Base-by-base conservation (phyloP, 352 stramenopile species). In the Globisporangium okanoganense region DNA sequence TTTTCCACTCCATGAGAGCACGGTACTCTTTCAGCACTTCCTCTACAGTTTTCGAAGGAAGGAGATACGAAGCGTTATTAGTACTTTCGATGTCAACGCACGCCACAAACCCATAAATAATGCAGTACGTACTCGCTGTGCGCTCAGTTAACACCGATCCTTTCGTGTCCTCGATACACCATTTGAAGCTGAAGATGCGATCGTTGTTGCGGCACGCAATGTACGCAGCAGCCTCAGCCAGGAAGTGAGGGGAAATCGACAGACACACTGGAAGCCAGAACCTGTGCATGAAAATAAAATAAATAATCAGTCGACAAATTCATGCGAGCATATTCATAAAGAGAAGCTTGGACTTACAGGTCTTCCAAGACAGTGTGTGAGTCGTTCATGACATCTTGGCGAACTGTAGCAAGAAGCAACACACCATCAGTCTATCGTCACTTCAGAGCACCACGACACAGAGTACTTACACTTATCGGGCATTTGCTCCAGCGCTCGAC, bases 171-270 rank as follows among this genome's bases (percentile, higher is more conserved):
- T 80, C 68, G 35, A 64, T 74, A 44, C 84, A 94, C 84, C 84
- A 94, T 31, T 82, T 83, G 47, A 92, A 92, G 56, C 77, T 86
- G 52, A 90, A 94, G n/a, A 87, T 75, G 40, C 84, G 79, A 50
- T 84, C 78, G 36, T 82, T 78, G 66, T 92, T 85, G 53, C 81
- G 79, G 22, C 75, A 90, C 29, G 78, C 75, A 53, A 94, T 92
- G 58, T 87, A 94, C 35, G 75, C 79, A 53, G 84, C 79, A n/a
- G 80, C 79, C 54, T 94, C 84, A 0, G 82, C 84, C 25, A 94
- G 66, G 52, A 88, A 74, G 16, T 75, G 64, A 8, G 84, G 75
- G 14, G 73, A 73, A 10, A 75, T 75, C 43, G 74, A 71, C 53
- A 89, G 61, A 48, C 82, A 94, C 13, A 83, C 50, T 31, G 84